phyloP scores from a whole-genome alignment of 805 yeast genomes.

The Maudiozyma serrabonitensis region DNA sequence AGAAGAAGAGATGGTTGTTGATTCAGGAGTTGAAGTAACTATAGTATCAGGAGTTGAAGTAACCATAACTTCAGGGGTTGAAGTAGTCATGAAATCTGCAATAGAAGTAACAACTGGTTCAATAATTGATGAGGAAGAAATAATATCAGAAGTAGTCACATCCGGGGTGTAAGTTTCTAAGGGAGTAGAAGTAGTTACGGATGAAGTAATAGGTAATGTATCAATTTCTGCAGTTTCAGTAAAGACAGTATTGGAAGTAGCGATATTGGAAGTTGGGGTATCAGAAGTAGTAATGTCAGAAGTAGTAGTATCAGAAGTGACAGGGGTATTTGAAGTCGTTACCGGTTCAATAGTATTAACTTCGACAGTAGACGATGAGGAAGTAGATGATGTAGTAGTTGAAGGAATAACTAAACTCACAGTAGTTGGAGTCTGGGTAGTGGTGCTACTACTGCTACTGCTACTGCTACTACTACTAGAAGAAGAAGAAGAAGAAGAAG shows the following conservation, averaged over 20 bases:
- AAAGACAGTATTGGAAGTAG: too few species aligned
- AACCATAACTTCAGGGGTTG: too few species aligned
- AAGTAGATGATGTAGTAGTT: not conserved
- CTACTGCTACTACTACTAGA: not conserved
- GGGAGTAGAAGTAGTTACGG: not conserved
- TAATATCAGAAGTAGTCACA: too few species aligned
- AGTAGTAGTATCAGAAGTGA: too few species aligned
- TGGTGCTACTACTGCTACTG: not conserved
- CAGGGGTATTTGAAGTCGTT: too few species aligned
- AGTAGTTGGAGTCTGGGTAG: not conserved
- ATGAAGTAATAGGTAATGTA: not conserved
- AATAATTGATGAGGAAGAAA: not conserved
- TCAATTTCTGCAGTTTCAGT: too few species aligned
- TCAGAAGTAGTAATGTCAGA: too few species aligned
- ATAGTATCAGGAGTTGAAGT: not conserved
- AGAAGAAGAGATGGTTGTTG: not conserved
- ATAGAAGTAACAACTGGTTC: not conserved
- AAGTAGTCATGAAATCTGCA: not conserved
- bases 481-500: not conserved
- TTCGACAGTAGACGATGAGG: not conserved
- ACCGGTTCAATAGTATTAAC: not conserved
- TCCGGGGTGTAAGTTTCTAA: not conserved
- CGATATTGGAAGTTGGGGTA: too few species aligned
- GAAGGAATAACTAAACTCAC: not conserved
- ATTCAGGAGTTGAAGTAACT: not conserved